Conservation (phyloP, 1,139 yeast genomes). For the Blastobotrys capitulatus region DNA sequence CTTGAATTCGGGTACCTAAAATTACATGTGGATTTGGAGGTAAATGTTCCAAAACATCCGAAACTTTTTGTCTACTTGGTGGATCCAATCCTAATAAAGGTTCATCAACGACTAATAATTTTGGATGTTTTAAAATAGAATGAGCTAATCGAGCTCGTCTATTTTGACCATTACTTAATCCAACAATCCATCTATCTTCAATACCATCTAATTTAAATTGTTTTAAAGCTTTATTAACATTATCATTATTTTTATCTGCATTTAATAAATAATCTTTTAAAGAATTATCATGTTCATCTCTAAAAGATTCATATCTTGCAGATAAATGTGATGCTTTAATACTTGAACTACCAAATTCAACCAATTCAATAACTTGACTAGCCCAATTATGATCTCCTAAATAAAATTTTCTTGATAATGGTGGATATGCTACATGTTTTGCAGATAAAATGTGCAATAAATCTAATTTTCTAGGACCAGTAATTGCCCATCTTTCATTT, state of each 20-base stretch:
- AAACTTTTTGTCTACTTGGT: conserved; percentile 54
- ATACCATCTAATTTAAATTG: conserved; percentile 52
- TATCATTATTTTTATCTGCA: conserved; percentile 27
- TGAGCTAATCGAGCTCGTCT: conserved; percentile 84
- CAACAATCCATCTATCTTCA: conserved; percentile 71
- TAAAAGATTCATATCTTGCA: conserved; percentile 81
- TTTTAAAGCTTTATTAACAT: conserved; percentile 43
- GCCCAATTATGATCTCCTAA: conserved; percentile 42
- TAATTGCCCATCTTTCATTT: conserved; percentile 45
- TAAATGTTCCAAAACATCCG: conserved; percentile 41
- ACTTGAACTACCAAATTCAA: conserved; percentile 64
- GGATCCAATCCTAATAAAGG: conserved; percentile 92
- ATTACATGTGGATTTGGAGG: conserved; percentile 46
- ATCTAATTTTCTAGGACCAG: conserved; percentile 44
- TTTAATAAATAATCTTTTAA: conserved; percentile 54
- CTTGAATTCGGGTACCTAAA: conserved; percentile 74
- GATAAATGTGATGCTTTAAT: conserved; percentile 64
- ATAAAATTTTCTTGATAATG: conserved; percentile 47
- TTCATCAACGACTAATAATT: conserved; percentile 71
- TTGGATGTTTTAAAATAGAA: conserved; percentile 61
- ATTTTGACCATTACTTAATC: conserved; percentile 89
- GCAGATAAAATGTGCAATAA: conserved; percentile 43
- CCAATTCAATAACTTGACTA: conserved; percentile 42
- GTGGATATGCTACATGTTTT: conserved; percentile 47
- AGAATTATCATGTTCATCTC: conserved; percentile 76